Evolutionary conservation across 2,329 filamentous ascomycete species (phyloP).

Genomic region (Macrophomina phaseolina): DNA sequence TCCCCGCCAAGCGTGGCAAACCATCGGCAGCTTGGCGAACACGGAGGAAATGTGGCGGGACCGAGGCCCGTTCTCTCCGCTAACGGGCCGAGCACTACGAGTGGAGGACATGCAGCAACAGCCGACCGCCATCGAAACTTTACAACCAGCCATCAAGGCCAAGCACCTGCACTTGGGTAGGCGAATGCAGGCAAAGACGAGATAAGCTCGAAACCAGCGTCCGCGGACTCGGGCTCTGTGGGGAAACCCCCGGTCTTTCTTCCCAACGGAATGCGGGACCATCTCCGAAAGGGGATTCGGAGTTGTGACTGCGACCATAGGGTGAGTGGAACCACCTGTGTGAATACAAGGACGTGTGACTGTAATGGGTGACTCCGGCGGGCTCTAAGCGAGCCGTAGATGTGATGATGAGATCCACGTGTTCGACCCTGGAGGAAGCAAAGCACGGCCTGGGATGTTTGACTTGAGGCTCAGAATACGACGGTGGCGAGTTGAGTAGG

Average conservation of each 20-base stretch:
- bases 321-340: constrained; percentile 1
- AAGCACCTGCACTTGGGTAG: background rate
- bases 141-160: background rate
- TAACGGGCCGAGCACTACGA: constrained; percentile 1
- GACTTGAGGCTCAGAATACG: background rate
- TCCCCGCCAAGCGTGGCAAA: background rate
- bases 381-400: background rate
- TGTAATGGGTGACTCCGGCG: background rate
- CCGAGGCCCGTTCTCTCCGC: constrained; percentile 3
- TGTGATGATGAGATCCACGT: background rate
- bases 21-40: background rate
- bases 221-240: background rate
- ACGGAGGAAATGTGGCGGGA: constrained; percentile 11
- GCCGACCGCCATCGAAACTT: constrained; percentile 3
- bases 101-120: background rate
- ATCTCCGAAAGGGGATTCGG: background rate
- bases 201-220: constrained; percentile 7
- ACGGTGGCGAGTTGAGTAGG: background rate
- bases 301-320: constrained; percentile 4
- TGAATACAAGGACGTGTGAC: background rate
- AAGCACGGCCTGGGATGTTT: background rate
- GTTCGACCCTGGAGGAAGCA: background rate
- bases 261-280: background rate
- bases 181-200: constrained; percentile 1
- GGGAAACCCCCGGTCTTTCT: background rate